phyloP scores from a whole-genome alignment of 257 asterid genomes.

The Nicotiana undulata region DNA sequence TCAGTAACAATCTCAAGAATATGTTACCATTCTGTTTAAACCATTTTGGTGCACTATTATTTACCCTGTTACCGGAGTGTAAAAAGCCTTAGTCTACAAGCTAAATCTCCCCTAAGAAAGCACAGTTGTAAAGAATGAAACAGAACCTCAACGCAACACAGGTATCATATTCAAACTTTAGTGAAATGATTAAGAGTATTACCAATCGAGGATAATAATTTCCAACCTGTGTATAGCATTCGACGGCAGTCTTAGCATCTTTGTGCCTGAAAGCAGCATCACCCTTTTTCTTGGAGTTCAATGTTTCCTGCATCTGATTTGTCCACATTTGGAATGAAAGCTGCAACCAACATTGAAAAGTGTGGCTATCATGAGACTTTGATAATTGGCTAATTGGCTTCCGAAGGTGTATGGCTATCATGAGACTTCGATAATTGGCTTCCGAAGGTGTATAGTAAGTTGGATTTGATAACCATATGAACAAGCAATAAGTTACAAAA shows the following conservation, averaged over 20 bases:
- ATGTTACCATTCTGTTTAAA: neutral
- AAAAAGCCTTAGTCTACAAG: neutral
- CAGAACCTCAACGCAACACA: neutral
- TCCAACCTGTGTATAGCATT: constrained; percentile 36
- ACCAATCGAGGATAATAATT: neutral
- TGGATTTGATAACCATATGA: neutral
- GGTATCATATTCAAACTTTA: neutral
- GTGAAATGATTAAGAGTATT: neutral
- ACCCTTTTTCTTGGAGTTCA: constrained; percentile 40
- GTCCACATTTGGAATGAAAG: constrained; percentile 52
- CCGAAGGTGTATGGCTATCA: neutral
- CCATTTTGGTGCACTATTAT: neutral
- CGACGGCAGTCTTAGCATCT: constrained; percentile 35
- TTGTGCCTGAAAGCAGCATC: constrained; percentile 41
- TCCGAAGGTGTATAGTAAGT: neutral
- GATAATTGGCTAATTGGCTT: neutral
- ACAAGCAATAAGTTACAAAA: neutral
- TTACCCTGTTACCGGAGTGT: neutral
- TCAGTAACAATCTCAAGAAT: neutral
- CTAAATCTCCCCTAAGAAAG: neutral
- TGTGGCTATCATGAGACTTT: neutral
- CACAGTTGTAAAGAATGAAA: neutral
- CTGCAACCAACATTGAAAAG: constrained; percentile 17
- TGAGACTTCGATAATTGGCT: too few relatives aligned
- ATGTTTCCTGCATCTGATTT: constrained; percentile 41